Evolutionary conservation across 768 basidiomycete species (phyloP).

Genomic region (Chalciporus chontae): DNA sequence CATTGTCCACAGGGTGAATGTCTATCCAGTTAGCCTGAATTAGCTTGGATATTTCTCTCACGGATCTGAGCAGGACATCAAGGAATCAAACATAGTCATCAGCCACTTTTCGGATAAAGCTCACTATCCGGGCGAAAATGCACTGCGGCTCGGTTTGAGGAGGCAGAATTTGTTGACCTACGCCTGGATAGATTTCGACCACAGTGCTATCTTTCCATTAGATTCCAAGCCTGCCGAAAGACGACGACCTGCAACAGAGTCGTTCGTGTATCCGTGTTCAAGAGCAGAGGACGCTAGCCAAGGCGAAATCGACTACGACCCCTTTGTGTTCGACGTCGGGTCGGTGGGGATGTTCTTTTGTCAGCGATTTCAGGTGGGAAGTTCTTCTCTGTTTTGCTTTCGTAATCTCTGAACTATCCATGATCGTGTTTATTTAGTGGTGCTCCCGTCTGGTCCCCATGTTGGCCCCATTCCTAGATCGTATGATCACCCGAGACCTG

Average conservation of each 20-base stretch:
- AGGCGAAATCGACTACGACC: conserved; percentile 26
- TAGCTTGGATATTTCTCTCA: background rate
- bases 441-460: conserved; percentile 17
- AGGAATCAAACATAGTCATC: conserved; percentile 1
- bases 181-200: background rate
- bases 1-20: conserved; percentile 11
- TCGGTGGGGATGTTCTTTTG: conserved; percentile 21
- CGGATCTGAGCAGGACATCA: conserved; percentile 5
- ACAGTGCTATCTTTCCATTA: background rate
- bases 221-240: background rate
- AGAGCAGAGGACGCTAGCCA: conserved; percentile 13
- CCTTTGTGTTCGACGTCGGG: conserved; percentile 27
- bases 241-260: conserved; percentile 3
- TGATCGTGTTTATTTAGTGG: background rate
- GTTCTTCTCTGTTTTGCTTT: too few relatives aligned
- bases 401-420: too few relatives aligned
- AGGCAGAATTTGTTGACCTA: background rate
- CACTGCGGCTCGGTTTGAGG: background rate
- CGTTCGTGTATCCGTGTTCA: background rate
- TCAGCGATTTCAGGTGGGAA: background rate
- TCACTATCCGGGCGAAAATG: background rate
- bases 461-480: conserved; percentile 25
- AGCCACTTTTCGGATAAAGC: conserved; percentile 4
- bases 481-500: too few relatives aligned
- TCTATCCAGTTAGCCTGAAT: background rate